Evolutionary conservation across 345 rosid genomes (phyloP).

Genomic region (Lenwebbia sp.): DNA sequence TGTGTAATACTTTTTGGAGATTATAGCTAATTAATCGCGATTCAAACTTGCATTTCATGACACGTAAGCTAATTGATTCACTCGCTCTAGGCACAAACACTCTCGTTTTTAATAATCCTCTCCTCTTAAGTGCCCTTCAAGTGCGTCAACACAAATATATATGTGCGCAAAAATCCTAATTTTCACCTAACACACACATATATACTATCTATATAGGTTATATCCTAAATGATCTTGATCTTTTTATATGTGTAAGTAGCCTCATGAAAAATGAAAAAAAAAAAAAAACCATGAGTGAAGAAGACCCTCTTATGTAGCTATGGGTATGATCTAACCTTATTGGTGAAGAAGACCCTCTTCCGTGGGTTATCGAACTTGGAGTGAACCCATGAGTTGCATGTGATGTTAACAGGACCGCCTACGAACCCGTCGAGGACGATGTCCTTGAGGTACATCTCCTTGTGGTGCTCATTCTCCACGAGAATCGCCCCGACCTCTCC

Average conservation of each 20-base stretch:
- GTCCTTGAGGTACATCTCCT: slow-evolving; percentile 44
- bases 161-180: not conserved
- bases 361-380: slow-evolving; percentile 29
- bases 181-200: not conserved
- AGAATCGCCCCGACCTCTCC: slow-evolving; percentile 59
- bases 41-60: not conserved
- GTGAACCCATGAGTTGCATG: slow-evolving; percentile 55
- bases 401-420: slow-evolving; percentile 17
- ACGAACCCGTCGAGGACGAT: slow-evolving; percentile 35
- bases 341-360: slow-evolving; percentile 54
- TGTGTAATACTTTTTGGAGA: not conserved
- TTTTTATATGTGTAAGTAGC: not conserved
- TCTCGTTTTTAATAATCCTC: no score
- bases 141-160: not conserved
- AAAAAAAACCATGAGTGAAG: no score
- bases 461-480: slow-evolving; percentile 62
- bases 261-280: not conserved
- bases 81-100: no score
- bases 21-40: not conserved
- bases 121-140: no score
- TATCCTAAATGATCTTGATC: not conserved
- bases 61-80: not conserved
- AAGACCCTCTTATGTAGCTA: not conserved
- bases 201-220: no score
- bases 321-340: slow-evolving; percentile 17